These are phyloP conservation scores for Populus hybrid DNA, from an alignment of 441 rosid species.

Conservation along the genomic window DNA sequence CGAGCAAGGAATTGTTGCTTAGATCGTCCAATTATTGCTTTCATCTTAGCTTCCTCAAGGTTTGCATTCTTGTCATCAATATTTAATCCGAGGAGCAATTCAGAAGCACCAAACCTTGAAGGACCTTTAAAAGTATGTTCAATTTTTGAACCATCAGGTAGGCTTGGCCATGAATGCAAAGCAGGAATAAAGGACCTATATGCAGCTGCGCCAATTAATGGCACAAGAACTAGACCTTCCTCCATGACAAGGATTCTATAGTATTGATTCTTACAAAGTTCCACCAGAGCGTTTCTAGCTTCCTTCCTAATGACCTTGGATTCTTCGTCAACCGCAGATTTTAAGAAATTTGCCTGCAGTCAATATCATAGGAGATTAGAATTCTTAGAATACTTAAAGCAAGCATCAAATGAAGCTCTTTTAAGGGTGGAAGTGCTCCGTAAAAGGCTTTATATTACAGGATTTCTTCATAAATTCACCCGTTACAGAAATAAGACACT, in stretches of 20 bases:
- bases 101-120: constrained; percentile 72
- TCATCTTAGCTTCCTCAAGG: constrained; percentile 65
- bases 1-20: constrained; percentile 82
- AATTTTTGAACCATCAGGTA: constrained; percentile 70
- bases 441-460: neutral
- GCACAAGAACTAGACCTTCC: constrained; percentile 83
- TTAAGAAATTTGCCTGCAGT: constrained; percentile 61
- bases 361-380: constrained; percentile 5
- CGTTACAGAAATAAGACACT: neutral
- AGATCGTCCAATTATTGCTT: constrained; percentile 68
- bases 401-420: neutral
- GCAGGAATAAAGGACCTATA: constrained; percentile 64
- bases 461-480: constrained; percentile 1
- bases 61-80: constrained; percentile 37
- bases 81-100: constrained; percentile 64
- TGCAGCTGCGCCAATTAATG: constrained; percentile 67
- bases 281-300: constrained; percentile 68
- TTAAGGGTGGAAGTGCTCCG: neutral
- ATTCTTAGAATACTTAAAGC: neutral
- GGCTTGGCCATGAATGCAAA: constrained; percentile 67
- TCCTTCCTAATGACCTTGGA: constrained; percentile 56
- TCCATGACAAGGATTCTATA: constrained; percentile 72
- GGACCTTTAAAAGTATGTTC: constrained; percentile 50
- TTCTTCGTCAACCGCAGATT: constrained; percentile 41
- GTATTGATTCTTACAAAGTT: constrained; percentile 71